phyloP scores from a whole-genome alignment of 805 yeast species.

The Starmerella bacillaris region DNA sequence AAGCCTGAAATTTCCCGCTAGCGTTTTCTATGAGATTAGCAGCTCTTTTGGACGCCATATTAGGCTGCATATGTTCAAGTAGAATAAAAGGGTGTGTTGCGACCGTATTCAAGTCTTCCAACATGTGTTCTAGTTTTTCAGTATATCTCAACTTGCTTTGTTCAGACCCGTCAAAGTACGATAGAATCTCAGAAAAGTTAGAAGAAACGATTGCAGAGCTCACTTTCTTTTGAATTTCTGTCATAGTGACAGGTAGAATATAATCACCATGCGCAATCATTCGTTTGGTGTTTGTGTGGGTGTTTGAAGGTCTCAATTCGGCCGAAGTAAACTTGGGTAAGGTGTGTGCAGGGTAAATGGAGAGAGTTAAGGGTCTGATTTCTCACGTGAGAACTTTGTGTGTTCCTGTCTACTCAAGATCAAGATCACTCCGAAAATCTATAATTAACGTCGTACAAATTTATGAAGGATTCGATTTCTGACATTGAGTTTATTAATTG shows the following conservation, averaged over 20 bases:
- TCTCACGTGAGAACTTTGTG: too few relatives aligned
- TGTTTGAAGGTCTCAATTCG: too few relatives aligned
- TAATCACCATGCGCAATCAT: slow-evolving; percentile 7
- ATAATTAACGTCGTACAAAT: too few relatives aligned
- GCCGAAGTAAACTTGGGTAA: background rate
- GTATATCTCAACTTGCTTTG: slow-evolving; percentile 44
- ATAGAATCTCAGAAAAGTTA: slow-evolving; percentile 77
- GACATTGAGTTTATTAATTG: too few relatives aligned
- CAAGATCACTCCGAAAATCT: too few relatives aligned
- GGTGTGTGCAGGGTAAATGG: background rate
- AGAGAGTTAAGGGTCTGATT: too few relatives aligned
- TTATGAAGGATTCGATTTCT: too few relatives aligned
- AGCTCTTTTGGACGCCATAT: slow-evolving; percentile 39
- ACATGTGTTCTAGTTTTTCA: slow-evolving; percentile 40
- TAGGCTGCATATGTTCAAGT: slow-evolving; percentile 69
- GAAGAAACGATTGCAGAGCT: slow-evolving; percentile 82
- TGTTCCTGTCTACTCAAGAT: too few relatives aligned
- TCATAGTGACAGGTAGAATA: slow-evolving; percentile 15
- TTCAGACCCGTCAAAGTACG: slow-evolving; percentile 49
- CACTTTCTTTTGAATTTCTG: slow-evolving; percentile 51
- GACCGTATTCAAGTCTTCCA: slow-evolving; percentile 58
- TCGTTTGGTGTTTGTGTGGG: too few relatives aligned
- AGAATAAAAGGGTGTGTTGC: slow-evolving; percentile 78
- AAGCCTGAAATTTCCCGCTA: slow-evolving; percentile 48
- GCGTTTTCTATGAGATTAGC: slow-evolving; percentile 45